Evolutionary conservation across 768 basidiomycete genomes (phyloP).

Genomic region (Butyriboletus loyo): DNA sequence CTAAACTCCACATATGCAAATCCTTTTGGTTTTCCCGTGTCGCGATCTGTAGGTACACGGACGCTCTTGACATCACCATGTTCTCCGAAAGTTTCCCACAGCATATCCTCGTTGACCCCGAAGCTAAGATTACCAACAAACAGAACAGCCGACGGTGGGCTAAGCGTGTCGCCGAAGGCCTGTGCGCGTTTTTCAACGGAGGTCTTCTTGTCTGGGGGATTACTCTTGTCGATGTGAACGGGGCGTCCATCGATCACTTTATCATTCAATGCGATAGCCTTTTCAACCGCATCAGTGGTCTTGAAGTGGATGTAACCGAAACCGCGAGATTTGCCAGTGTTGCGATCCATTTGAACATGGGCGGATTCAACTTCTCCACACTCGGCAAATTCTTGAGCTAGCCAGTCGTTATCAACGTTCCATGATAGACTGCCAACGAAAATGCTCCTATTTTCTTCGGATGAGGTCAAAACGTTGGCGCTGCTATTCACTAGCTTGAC

Average conservation of each 20-base stretch:
- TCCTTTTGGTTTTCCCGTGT: slow-evolving; percentile 87
- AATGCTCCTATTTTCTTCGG: slow-evolving; percentile 61
- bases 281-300: slow-evolving; percentile 67
- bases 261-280: slow-evolving; percentile 77
- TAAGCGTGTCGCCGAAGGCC: slow-evolving; percentile 69
- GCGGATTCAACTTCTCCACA: slow-evolving; percentile 91
- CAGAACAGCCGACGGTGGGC: slow-evolving; percentile 67
- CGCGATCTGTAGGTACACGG: slow-evolving; percentile 89
- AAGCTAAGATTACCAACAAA: slow-evolving; percentile 93
- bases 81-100: slow-evolving; percentile 91
- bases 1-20: slow-evolving; percentile 97
- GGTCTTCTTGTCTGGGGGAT: slow-evolving; percentile 53
- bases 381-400: slow-evolving; percentile 82
- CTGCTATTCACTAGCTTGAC: slow-evolving; percentile 65
- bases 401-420: slow-evolving; percentile 96
- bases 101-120: slow-evolving; percentile 69
- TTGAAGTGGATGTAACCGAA: slow-evolving; percentile 83
- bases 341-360: slow-evolving; percentile 82
- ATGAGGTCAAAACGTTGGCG: slow-evolving; percentile 31
- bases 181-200: slow-evolving; percentile 68
- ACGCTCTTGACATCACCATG: slow-evolving; percentile 83
- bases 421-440: slow-evolving; percentile 94
- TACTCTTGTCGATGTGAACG: slow-evolving; percentile 81
- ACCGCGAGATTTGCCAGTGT: slow-evolving; percentile 77
- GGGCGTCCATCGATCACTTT: slow-evolving; percentile 90